Base-by-base conservation (phyloP, 495 filamentous ascomycete genomes). In the Xanthoparmelia taractica region DNA sequence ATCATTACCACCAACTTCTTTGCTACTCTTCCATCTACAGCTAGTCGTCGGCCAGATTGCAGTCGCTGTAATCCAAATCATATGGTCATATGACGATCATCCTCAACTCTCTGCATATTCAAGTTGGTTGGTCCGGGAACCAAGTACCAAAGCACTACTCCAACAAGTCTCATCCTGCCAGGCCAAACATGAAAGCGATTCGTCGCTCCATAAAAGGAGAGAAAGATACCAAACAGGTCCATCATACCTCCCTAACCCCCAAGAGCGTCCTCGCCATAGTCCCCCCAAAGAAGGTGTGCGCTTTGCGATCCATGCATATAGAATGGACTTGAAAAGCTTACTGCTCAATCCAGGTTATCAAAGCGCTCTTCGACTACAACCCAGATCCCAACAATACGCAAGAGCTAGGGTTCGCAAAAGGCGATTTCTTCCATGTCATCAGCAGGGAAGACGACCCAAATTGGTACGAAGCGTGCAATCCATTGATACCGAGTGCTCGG, bases 381-480 rank as follows among this genome's bases (percentile, higher is more conserved):
- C 89, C 90, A 57, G 80, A 86, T 70, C 84, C 81, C 40, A 75
- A 82, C 18, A 74, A 77, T 59, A 73, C 71, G 20, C 87, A 92
- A 71, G 91, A 97, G 77, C 80, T 98, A 68, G 86, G 86, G 66
- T 98, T 98, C 75, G 87, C 85, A 68, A 88, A 90, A 70, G 94
- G 94, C 68, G 94, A 98, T 73, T 98, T 97, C 76, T 96, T 98
- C 74, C 93, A 97, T 78, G 95, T 98, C 61, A 92, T 97, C 74
- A 92, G 90, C 71, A 88, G 93, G 70, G 94, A 97, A 77, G 86
- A 97, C 79, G 92, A 97, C 72, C 74, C 74, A 25, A 90, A 96
- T 73, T 98, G 94, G 94, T 98, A 97, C 80, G 94, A 97, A 78
- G 94, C 94, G 23, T 97, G 92, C 79, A 98, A 98, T 75, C 94